A percentile compares a stretch with the other conserved stretches of the same genome.
phyloP scores from a whole-genome alignment of 2,329 filamentous ascomycete species.

The Exophiala alcalophila region DNA sequence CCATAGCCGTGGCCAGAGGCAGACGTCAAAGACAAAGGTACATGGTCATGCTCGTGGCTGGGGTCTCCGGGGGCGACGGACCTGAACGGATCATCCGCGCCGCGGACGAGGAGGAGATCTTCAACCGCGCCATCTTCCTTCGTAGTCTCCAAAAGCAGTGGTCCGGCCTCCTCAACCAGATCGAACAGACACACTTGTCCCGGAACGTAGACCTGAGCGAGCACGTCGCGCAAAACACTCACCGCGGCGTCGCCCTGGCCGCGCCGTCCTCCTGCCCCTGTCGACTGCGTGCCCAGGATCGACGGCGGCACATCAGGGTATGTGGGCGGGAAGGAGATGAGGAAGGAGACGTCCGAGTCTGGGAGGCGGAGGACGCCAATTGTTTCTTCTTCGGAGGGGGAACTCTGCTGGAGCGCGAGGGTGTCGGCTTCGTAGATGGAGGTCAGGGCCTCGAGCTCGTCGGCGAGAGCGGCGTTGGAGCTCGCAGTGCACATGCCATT shows the following conservation, averaged over 20 bases:
- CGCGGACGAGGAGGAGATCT: constrained; percentile 12
- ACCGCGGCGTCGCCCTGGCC: constrained; percentile 71
- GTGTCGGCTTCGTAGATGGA: constrained; percentile 57
- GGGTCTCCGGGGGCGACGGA: too few species aligned
- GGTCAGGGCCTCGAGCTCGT: constrained; percentile 49
- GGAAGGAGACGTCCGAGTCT: constrained; percentile 51
- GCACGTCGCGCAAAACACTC: constrained; percentile 63
- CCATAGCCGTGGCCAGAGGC: constrained; percentile 23
- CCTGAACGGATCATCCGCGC: constrained; percentile 27
- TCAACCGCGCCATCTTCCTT: constrained; percentile 28
- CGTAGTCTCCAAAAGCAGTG: constrained; percentile 54
- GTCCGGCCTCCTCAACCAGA: constrained; percentile 66
- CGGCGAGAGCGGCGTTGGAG: constrained; percentile 42
- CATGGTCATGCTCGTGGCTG: constrained; percentile 5
- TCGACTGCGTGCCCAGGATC: constrained; percentile 75
- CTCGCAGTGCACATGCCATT: background rate
- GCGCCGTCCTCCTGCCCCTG: constrained; percentile 61
- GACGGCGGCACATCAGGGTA: constrained; percentile 75
- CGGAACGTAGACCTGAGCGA: constrained; percentile 65
- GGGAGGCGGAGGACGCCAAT: constrained; percentile 67
- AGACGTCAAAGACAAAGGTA: too few species aligned
- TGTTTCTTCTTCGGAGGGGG: constrained; percentile 6
- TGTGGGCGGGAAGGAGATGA: constrained; percentile 64
- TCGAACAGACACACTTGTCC: constrained; percentile 87
- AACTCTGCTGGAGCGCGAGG: constrained; percentile 15